Evolutionary conservation across 2,329 filamentous ascomycete genomes (phyloP).

Genomic region (Alternaria tenuissima): DNA sequence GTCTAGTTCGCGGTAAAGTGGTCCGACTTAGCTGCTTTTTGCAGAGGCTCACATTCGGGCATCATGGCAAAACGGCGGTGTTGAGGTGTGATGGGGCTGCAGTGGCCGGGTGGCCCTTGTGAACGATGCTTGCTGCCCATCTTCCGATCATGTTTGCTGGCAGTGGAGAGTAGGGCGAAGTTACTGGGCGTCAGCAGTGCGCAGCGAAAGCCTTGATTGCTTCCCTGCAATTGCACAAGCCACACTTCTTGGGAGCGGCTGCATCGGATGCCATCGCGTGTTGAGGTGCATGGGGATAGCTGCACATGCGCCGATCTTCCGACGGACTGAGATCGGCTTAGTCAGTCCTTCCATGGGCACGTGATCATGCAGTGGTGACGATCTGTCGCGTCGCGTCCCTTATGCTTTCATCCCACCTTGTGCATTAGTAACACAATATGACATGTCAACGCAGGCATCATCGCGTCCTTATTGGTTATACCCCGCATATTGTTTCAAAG

Average conservation of each 20-base stretch:
- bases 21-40: conserved; percentile 19
- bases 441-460: conserved; percentile 38
- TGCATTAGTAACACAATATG: conserved; percentile 37
- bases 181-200: conserved; percentile 14
- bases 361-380: conserved; percentile 19
- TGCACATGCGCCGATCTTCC: conserved; percentile 35
- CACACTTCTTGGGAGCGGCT: conserved; percentile 36
- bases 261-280: conserved; percentile 32
- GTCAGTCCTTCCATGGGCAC: background rate
- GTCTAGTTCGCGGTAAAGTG: conserved; percentile 11
- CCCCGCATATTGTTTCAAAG: conserved; percentile 66
- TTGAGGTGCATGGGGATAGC: conserved; percentile 23
- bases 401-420: conserved; percentile 13
- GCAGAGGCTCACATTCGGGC: conserved; percentile 18
- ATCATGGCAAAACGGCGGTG: conserved; percentile 29
- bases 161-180: conserved; percentile 19
- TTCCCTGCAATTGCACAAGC: conserved; percentile 22
- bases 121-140: conserved; percentile 18
- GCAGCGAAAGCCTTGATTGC: conserved; percentile 35
- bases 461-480: conserved; percentile 54
- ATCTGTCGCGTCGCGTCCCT: conserved; percentile 27
- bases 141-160: conserved; percentile 20
- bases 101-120: conserved; percentile 26
- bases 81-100: conserved; percentile 32
- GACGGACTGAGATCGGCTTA: conserved; percentile 5